phyloP scores from a whole-genome alignment of 805 yeast genomes.

The Candida maris region DNA sequence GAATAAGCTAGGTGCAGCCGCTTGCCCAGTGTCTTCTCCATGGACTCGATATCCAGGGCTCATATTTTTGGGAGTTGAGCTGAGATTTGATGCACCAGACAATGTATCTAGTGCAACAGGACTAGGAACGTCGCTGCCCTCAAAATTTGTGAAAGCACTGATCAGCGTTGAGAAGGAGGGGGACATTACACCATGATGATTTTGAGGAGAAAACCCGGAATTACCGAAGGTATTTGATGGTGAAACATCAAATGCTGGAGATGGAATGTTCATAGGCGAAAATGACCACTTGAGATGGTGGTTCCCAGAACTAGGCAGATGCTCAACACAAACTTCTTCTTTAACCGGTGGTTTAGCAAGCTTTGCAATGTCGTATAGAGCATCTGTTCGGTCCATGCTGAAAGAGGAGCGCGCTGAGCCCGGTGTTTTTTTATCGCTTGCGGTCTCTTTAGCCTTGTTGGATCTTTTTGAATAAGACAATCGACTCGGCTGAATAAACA shows the following conservation, averaged over 20 bases:
- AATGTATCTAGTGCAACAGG: conserved; percentile 23
- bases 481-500: conserved; percentile 1
- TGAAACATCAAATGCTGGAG: conserved; percentile 6
- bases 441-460: conserved; percentile 24
- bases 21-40: background rate
- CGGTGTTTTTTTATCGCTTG: conserved; percentile 23
- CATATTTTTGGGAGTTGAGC: background rate
- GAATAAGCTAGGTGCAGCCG: conserved; percentile 12
- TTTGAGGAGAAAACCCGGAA: background rate
- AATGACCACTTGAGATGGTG: conserved; percentile 6
- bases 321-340: background rate
- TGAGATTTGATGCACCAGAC: conserved; percentile 8
- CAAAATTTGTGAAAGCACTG: conserved; percentile 28
- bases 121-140: conserved; percentile 21
- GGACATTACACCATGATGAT: conserved; percentile 15
- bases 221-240: no score
- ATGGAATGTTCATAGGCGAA: conserved; percentile 11
- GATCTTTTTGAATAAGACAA: background rate
- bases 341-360: no score
- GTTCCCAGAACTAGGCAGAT: background rate
- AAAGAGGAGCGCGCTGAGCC: no score
- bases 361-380: no score
- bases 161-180: conserved; percentile 28
- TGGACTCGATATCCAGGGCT: background rate
- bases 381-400: no score